Conservation (phyloP, 2,329 filamentous ascomycete genomes). For the Clonostachys rosea region DNA sequence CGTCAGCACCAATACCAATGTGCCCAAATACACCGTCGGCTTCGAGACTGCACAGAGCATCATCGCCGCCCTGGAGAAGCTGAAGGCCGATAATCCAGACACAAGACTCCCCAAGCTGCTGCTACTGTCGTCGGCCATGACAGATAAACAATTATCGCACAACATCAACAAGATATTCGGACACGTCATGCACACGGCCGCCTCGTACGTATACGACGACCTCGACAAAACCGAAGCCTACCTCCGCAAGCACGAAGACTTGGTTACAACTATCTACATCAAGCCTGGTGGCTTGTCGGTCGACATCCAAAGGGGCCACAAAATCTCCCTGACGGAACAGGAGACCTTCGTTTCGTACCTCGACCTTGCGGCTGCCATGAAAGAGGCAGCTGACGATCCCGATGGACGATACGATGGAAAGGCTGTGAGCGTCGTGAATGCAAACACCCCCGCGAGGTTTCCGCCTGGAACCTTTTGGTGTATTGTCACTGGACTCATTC, state of each 20-base stretch:
- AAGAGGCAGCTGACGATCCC: conserved; percentile 33
- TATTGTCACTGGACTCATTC: background rate
- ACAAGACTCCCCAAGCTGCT: background rate
- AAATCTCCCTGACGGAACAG: conserved; percentile 26
- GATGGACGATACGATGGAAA: conserved; percentile 14
- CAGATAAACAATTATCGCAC: background rate
- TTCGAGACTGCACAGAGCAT: background rate
- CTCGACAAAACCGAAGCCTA: conserved; percentile 23
- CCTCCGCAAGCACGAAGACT: conserved; percentile 28
- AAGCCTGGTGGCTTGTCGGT: conserved; percentile 24
- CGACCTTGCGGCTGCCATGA: conserved; percentile 30
- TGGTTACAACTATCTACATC: conserved; percentile 30
- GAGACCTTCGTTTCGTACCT: conserved; percentile 24
- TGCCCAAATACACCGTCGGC: background rate
- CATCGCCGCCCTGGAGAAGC: background rate
- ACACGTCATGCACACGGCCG: conserved; percentile 5
- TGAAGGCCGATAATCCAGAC: background rate
- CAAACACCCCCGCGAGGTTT: background rate
- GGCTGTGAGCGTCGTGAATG: conserved; percentile 9
- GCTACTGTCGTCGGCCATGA: background rate
- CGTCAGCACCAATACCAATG: background rate
- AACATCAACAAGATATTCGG: conserved; percentile 15
- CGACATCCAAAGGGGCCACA: conserved; percentile 27
- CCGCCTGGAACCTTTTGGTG: background rate
- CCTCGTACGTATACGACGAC: conserved; percentile 16